phyloP scores from a whole-genome alignment of 164 flowering plant species.

The Cinnamomum chago region DNA sequence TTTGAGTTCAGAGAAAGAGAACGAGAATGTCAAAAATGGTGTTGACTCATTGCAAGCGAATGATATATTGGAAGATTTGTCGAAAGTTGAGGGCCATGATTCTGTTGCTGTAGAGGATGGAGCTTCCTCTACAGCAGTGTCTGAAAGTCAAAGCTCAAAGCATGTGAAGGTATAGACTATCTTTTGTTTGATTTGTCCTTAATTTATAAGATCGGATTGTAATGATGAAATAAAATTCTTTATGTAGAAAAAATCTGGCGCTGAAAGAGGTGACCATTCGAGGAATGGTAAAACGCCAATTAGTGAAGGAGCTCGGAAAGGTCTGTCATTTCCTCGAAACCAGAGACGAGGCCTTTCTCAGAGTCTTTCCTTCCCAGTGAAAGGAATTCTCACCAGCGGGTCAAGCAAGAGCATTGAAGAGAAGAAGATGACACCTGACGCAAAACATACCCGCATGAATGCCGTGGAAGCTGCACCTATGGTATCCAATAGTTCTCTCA shows the following conservation, averaged over 20 bases:
- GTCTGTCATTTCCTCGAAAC: conserved; percentile 20
- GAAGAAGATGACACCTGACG: conserved; percentile 26
- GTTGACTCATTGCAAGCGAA: conserved; percentile 15
- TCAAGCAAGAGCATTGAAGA: conserved; percentile 54
- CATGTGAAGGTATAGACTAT: conserved; percentile 35
- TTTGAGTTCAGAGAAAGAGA: conserved; percentile 26
- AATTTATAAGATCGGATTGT: too few species aligned
- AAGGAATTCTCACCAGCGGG: conserved; percentile 30
- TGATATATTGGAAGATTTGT: conserved; percentile 19
- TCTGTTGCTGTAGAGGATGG: conserved; percentile 16
- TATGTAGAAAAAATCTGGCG: conserved; percentile 30
- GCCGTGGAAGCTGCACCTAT: conserved; percentile 27
- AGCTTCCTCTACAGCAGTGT: conserved; percentile 14
- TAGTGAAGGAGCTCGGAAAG: conserved; percentile 33
- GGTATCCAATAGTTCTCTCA: conserved; percentile 23
- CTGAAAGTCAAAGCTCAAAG: conserved; percentile 31
- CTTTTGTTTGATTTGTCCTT: background rate
- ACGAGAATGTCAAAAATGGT: conserved; percentile 17
- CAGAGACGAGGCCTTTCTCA: conserved; percentile 44
- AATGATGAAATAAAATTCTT: background rate
- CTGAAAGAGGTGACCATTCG: conserved; percentile 12
- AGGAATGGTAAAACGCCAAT: conserved; percentile 36
- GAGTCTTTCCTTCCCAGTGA: conserved; percentile 64
- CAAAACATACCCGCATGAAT: conserved; percentile 27
- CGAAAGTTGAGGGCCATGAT: conserved; percentile 17